Base-by-base conservation (phyloP, 2,329 filamentous ascomycete species). In the Ophiostoma quercus region DNA sequence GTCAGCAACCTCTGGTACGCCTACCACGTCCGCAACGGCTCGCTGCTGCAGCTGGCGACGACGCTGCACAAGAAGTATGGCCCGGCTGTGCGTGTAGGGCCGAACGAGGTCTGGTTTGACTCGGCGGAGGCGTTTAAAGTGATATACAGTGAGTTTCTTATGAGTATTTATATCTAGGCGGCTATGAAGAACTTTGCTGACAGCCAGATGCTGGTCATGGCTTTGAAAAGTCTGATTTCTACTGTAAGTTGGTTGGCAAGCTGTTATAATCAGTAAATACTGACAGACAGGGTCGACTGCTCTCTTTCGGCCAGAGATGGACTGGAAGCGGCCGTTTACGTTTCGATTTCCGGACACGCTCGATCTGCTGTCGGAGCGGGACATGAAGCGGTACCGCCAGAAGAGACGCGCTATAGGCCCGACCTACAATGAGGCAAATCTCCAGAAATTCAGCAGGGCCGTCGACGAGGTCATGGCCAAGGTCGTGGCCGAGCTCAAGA, bases 101-200 rank as follows among this genome's bases (percentile, higher is more conserved):
- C 85, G 0, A 80, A 84, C 43, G 84, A 86, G 73, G 79, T 87
- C 6, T 86, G 84, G 81, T 82, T 85, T 37, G 77, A 82, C 70
- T 83, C 80, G 2, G 78, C 75, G 29, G 82, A 84, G 66, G 84
- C 81, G 0, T 84, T 82, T 71, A 79, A 79, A 69, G 73, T 77
- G 1, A 83, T 85, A 8, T 86, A 85, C 74, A 77, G 83, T 84
- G 71, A 22, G 80, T 29, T 29, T 29, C n/a, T 29, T 29, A 29
- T 29, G 25, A 29, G 25, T 29, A 29, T 29, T 29, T 29, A 2
- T 29, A 29, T 29, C 25, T 2, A 29, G 2, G 25, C 25, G 25
- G 25, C 25, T 29, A 29, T 29, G 25, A 29, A 29, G 25, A 29
- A 29, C 25, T 1, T 29, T 6, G 22, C 39, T 65, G 12, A 70